Conservation (phyloP, 177 flowering plant genomes). For the Vitis hybrid region DNA sequence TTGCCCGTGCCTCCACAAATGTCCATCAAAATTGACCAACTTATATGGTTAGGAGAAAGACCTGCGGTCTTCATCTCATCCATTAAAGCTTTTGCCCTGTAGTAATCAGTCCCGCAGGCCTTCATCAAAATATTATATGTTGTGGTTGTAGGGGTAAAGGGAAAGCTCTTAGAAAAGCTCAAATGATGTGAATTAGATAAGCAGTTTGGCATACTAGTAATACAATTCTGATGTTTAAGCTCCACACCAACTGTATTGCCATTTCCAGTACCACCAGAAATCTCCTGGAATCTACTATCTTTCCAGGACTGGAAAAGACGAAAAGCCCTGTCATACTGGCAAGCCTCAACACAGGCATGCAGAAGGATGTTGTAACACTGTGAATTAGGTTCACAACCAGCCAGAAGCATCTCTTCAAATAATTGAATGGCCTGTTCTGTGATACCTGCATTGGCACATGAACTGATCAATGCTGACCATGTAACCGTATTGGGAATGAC, state of each 20-base stretch:
- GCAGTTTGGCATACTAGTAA: conserved; percentile 10
- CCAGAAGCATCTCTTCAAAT: conserved; percentile 78
- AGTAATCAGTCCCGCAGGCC: conserved; percentile 84
- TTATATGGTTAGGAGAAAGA: conserved; percentile 78
- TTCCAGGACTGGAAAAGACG: conserved; percentile 75
- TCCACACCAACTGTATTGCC: conserved; percentile 11
- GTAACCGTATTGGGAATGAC: conserved; percentile 70
- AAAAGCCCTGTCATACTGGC: conserved; percentile 90
- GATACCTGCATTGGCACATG: conserved; percentile 87
- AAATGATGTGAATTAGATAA: conserved; percentile 24
- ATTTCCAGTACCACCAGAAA: conserved; percentile 5
- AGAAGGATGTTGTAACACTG: conserved; percentile 82
- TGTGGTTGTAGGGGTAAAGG: conserved; percentile 67
- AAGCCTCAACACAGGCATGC: conserved; percentile 85
- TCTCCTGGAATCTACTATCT: conserved; percentile 27
- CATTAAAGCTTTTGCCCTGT: conserved; percentile 67
- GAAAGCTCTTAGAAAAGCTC: conserved; percentile 35
- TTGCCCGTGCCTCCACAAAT: conserved; percentile 63
- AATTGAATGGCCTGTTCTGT: conserved; percentile 71
- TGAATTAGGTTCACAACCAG: conserved; percentile 79
- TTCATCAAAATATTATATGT: conserved; percentile 91
- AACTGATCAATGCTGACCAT: conserved; percentile 89
- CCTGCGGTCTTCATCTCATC: conserved; percentile 74
- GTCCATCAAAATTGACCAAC: conserved; percentile 80
- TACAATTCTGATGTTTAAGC: conserved; percentile 9